Percentiles rank a stretch among this genome's conserved stretches.
Conservation (phyloP, 805 yeast genomes). For the Lachancea quebecensis region DNA sequence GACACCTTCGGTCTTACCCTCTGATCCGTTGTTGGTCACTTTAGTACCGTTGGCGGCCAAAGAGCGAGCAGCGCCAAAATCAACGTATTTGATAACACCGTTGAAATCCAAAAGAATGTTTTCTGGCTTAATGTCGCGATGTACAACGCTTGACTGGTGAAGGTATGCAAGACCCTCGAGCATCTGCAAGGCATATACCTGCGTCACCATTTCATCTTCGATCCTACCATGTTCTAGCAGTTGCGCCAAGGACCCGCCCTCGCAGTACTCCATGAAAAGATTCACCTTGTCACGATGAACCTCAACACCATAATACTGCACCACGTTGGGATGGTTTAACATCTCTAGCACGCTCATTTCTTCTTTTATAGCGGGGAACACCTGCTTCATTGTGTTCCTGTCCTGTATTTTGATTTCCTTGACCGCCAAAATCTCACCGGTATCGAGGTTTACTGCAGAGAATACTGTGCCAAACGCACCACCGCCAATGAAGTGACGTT, state of each 20-base stretch:
- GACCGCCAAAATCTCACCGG: conserved; percentile 95
- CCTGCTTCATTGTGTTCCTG: conserved; percentile 71
- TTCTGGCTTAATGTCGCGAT: conserved; percentile 94
- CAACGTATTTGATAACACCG: conserved; percentile 92
- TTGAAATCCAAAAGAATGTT: conserved; percentile 82
- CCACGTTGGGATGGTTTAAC: conserved; percentile 93
- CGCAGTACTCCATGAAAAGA: conserved; percentile 96
- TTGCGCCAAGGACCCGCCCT: conserved; percentile 86
- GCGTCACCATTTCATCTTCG: conserved; percentile 90
- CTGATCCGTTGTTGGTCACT: conserved; percentile 13
- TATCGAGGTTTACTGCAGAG: conserved; percentile 86
- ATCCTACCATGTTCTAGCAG: conserved; percentile 86
- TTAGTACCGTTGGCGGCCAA: conserved; percentile 54
- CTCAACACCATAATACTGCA: conserved; percentile 94
- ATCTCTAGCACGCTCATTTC: conserved; percentile 96
- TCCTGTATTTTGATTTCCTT: conserved; percentile 91
- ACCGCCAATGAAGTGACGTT: conserved; percentile 87
- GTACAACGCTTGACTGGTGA: conserved; percentile 93
- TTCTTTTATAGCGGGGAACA: conserved; percentile 84
- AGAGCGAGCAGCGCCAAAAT: conserved; percentile 96
- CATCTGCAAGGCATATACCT: conserved; percentile 85
- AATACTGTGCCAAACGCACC: conserved; percentile 94
- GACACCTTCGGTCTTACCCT: conserved; percentile 13
- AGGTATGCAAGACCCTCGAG: conserved; percentile 91
- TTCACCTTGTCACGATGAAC: conserved; percentile 94